These are phyloP conservation scores for Lactarius quietus DNA, from an alignment of 768 basidiomycete genomes.

Conservation along the genomic window DNA sequence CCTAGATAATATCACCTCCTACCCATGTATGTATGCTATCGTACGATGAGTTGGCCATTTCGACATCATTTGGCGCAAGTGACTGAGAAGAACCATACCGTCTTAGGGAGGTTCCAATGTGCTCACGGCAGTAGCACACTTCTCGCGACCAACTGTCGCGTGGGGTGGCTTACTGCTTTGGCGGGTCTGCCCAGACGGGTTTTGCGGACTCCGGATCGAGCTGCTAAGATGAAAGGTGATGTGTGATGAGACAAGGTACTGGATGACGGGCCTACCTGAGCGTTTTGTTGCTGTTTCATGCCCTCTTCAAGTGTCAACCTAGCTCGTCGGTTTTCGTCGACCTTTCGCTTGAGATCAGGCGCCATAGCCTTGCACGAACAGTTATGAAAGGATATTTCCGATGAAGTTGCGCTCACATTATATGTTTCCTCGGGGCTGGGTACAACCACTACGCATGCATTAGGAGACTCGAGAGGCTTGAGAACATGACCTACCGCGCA, in stretches of 20 bases:
- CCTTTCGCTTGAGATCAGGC: slow-evolving; percentile 37
- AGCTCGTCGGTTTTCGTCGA: slow-evolving; percentile 37
- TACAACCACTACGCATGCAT: slow-evolving; percentile 28
- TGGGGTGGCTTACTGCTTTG: slow-evolving; percentile 1
- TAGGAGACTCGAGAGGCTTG: neutral
- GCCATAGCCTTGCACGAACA: slow-evolving; percentile 33
- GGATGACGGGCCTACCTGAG: slow-evolving; percentile 29
- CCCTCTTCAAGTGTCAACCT: slow-evolving; percentile 35
- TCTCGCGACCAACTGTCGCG: neutral
- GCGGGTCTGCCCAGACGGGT: slow-evolving; percentile 36
- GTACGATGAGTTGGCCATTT: neutral
- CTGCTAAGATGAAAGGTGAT: slow-evolving; percentile 24
- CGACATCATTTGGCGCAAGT: neutral
- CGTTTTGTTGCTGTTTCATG: slow-evolving; percentile 30
- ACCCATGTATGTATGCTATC: slow-evolving; percentile 1
- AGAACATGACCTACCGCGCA: slow-evolving; percentile 30
- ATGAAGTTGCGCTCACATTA: slow-evolving; percentile 29
- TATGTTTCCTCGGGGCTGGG: slow-evolving; percentile 37
- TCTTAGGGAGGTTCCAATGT: neutral
- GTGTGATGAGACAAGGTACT: neutral
- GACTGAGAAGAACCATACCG: neutral
- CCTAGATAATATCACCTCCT: slow-evolving; percentile 16
- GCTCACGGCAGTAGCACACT: neutral
- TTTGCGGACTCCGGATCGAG: slow-evolving; percentile 37
- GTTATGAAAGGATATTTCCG: neutral